Conservation (phyloP, 73 alveolate species). For the Stentor coeruleus region DNA sequence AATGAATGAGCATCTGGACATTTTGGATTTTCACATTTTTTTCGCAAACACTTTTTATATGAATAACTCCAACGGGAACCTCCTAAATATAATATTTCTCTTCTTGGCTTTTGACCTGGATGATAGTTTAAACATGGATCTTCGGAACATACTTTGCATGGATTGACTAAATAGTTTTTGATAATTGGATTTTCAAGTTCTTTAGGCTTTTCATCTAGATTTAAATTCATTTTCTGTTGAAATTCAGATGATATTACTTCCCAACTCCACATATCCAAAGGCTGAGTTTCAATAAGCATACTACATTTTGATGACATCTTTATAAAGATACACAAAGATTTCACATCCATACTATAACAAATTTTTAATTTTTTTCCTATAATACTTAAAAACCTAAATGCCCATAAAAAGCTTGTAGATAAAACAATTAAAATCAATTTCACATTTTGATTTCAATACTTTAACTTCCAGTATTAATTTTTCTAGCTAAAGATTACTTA, state of each 20-base stretch:
- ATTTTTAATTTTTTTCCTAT: too few relatives aligned
- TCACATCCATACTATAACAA: too few relatives aligned
- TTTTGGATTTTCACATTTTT: background rate
- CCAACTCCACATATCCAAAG: background rate
- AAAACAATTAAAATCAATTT: too few relatives aligned
- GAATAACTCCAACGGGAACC: background rate
- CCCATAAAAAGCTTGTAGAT: too few relatives aligned
- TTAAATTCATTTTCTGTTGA: too few relatives aligned
- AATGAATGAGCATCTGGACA: background rate
- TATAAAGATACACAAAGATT: too few relatives aligned
- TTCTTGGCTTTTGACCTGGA: background rate
- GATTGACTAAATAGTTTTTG: background rate
- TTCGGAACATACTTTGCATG: background rate
- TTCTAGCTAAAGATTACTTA: too few relatives aligned
- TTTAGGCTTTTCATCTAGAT: background rate
- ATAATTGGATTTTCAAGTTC: background rate
- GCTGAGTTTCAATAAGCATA: background rate
- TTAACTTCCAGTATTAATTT: too few relatives aligned
- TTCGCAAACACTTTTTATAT: background rate
- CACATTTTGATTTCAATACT: too few relatives aligned
- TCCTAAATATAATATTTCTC: background rate
- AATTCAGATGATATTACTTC: background rate
- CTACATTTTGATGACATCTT: too few relatives aligned
- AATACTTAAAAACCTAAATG: too few relatives aligned
- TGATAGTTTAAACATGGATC: background rate